Evolutionary conservation across 306 rosid species (phyloP).

Genomic region (Dryas octopetala): DNA sequence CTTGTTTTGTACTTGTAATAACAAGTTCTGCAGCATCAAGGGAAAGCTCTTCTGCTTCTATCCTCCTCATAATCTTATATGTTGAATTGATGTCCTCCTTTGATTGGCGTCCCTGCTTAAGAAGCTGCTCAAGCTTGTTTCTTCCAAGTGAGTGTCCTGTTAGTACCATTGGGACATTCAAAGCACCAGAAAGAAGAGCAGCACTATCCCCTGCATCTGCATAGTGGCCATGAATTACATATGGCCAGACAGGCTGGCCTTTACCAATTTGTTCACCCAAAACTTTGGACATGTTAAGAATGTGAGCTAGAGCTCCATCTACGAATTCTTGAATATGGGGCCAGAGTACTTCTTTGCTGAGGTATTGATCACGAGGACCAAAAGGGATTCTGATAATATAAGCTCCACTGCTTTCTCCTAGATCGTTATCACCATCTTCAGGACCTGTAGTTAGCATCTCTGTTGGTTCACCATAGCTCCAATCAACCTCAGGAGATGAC

Average conservation of each 20-base stretch:
- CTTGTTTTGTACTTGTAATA: constrained; percentile 89
- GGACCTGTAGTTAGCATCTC: constrained; percentile 70
- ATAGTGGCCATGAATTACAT: constrained; percentile 89
- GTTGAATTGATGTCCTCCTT: constrained; percentile 88
- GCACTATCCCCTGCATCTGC: constrained; percentile 94
- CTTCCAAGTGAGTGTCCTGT: constrained; percentile 94
- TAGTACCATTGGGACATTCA: constrained; percentile 85
- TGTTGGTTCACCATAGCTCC: constrained; percentile 95
- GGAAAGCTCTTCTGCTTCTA: constrained; percentile 86
- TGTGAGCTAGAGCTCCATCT: constrained; percentile 87
- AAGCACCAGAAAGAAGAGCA: constrained; percentile 91
- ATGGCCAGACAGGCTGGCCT: constrained; percentile 88
- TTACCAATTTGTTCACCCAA: constrained; percentile 84
- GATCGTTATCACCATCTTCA: constrained; percentile 56
- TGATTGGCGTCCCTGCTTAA: constrained; percentile 88
- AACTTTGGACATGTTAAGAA: constrained; percentile 88
- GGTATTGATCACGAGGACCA: constrained; percentile 82
- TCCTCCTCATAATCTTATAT: constrained; percentile 86
- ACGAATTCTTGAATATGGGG: constrained; percentile 86
- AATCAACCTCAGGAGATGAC: constrained; percentile 74
- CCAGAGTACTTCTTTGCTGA: constrained; percentile 84
- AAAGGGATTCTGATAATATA: constrained; percentile 83
- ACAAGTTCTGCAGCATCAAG: constrained; percentile 92
- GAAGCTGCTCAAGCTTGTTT: constrained; percentile 88
- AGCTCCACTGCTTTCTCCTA: constrained; percentile 92